Evolutionary conservation across 2,329 filamentous ascomycete species (phyloP), one percentile per base, ranked within the genome.

Genomic region (Colletotrichum phormii): DNA sequence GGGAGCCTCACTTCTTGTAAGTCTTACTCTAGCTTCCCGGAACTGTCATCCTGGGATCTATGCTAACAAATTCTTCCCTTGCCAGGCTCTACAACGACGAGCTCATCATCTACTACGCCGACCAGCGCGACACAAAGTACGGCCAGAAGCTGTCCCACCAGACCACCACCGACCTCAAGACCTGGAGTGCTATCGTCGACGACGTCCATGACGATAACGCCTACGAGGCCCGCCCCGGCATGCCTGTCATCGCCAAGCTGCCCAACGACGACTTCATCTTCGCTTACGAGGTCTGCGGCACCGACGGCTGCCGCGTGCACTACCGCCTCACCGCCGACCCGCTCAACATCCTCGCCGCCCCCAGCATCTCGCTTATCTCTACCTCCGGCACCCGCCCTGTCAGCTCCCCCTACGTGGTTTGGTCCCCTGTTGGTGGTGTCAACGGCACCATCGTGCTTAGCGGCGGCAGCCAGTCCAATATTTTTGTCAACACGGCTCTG

Each of bases 141-240:
- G 92, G 92, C 26, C 92, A 94, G 80, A 93, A 93, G 78, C 85
- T 94, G 51, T 86, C 89, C 2, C 91, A 94, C 80, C 90, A 93
- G 80, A 84, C 85, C 13, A 86, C 89, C 2, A 84, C 81, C 1
- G 90, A 94, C 77, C 84, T 93, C 26, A 81, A 83, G 71, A 88
- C 80, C 15, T 94, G 92, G 92, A 86, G 86, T 24, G 67, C 49
- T 13, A 77, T 85, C 1, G 82, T 88, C 4, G 86, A 92, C 64
- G 91, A 94, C 77, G 91, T 92, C 53, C 83, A 87, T 24, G 91
- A 92, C 75, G 81, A 85, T 29, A 86, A 84, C 46, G 53, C 37
- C 66, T 92, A 92, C 80, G 88, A 86, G 3, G 89, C 86, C 68
- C 89, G 92, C 1, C 92, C 92, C 0, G 92, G 92, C 64, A 94